Percentiles rank a stretch among this genome's conserved stretches.
Evolutionary conservation across 192 early-diverging fungal genomes (phyloP).

Genomic region (Lunasporangiospora selenospora): DNA sequence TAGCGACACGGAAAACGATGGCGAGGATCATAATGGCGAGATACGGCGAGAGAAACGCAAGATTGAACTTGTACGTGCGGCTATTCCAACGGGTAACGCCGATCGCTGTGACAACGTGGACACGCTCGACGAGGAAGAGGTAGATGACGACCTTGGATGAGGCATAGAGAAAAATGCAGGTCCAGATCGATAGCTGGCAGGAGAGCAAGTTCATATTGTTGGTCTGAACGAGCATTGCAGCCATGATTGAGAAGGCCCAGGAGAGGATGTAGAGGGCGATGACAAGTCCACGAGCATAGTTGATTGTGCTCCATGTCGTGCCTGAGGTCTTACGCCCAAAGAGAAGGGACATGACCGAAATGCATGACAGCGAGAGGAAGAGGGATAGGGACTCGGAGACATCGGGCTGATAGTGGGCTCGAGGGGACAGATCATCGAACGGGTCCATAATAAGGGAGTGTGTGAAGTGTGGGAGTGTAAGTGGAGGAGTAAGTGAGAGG

Average conservation of each 20-base stretch:
- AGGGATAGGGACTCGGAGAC: slow-evolving; percentile 40
- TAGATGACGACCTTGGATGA: slow-evolving; percentile 51
- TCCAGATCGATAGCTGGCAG: slow-evolving; percentile 44
- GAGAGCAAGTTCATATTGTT: slow-evolving; percentile 50
- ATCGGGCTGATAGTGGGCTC: slow-evolving; percentile 3
- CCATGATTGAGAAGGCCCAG: slow-evolving; percentile 54
- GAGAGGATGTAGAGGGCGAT: slow-evolving; percentile 42
- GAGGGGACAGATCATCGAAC: too few species aligned
- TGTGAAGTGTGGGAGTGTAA: too few species aligned
- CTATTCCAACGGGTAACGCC: slow-evolving; percentile 41
- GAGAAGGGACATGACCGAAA: slow-evolving; percentile 48
- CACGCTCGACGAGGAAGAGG: slow-evolving; percentile 53
- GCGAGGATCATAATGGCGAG: slow-evolving; percentile 29
- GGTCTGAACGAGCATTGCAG: slow-evolving; percentile 52
- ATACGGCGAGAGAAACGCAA: slow-evolving; percentile 45
- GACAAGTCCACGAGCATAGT: slow-evolving; percentile 50
- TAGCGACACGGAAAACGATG: slow-evolving; percentile 24
- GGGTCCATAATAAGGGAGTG: too few species aligned
- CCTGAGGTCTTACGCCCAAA: slow-evolving; percentile 55
- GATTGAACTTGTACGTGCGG: slow-evolving; percentile 45
- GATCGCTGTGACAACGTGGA: slow-evolving; percentile 23
- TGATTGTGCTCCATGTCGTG: slow-evolving; percentile 32
- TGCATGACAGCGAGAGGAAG: slow-evolving; percentile 51
- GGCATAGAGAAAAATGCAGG: slow-evolving; percentile 50
- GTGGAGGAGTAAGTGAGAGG: too few species aligned